These are phyloP conservation scores for Xylaria acuta DNA, from an alignment of 495 filamentous ascomycete genomes.

Conservation along the genomic window DNA sequence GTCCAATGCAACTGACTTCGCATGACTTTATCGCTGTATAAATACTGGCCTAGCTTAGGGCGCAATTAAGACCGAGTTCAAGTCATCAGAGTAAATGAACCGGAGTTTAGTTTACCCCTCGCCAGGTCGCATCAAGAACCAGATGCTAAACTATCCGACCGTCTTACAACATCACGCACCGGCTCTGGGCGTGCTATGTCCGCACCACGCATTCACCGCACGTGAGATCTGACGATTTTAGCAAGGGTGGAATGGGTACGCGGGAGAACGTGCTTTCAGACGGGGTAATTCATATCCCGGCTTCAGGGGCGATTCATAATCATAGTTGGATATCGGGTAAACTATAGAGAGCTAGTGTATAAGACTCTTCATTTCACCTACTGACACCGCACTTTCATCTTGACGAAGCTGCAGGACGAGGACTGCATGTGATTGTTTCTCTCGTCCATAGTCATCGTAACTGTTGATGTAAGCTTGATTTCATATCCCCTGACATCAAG, in stretches of 20 bases:
- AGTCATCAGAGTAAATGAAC: background rate
- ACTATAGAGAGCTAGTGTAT: background rate
- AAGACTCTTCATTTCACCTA: background rate
- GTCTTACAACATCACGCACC: background rate
- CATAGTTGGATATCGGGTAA: background rate
- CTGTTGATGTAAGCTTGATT: background rate
- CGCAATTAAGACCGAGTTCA: background rate
- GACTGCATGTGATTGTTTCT: background rate
- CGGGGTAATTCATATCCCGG: background rate
- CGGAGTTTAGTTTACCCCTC: slow-evolving; percentile 12
- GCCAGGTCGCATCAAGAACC: background rate
- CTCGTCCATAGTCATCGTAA: background rate
- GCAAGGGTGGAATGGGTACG: background rate
- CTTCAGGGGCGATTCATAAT: background rate
- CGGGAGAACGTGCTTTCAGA: background rate
- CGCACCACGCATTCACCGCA: background rate
- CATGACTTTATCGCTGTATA: background rate
- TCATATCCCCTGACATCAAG: background rate
- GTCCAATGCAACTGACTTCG: background rate
- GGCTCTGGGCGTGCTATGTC: background rate
- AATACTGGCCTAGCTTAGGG: background rate
- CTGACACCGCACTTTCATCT: background rate
- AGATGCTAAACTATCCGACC: too few relatives aligned
- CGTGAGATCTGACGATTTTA: background rate
- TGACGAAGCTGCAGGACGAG: background rate